Evolutionary conservation across 495 filamentous ascomycete genomes (phyloP), one percentile per base, ranked within the genome.

Genomic region (Annulohypoxylon moriforme): DNA sequence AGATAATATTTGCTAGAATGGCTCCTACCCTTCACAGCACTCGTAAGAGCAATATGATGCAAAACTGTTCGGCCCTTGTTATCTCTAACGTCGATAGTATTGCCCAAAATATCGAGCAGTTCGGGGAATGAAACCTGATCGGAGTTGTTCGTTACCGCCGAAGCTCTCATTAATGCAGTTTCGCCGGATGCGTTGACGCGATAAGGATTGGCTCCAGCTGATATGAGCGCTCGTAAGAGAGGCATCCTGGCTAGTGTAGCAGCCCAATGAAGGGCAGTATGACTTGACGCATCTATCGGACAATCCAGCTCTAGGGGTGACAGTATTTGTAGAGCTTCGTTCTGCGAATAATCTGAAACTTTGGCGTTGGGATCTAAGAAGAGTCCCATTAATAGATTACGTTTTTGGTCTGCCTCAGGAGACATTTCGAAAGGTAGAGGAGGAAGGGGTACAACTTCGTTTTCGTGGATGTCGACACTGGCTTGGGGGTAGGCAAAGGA

Each of bases 261-360:
- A n/a, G 95, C 96, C 96, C 96, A 99, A 75, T 97, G 95, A 31
- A 99, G 84, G 22, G 96, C 93, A 60, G 92, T 97, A 77, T 97
- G 94, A 22, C 89, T 89, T 60, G 92, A 92, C 4, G 88, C 83
- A 75, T 99, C 96, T 61, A 99, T 89, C 8, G 96, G 95, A 29
- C 93, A 87, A 75, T 99, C 96, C 29, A 98, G 87, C 61, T 98
- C 94, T 24, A 91, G 84, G 0, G 91, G 88, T n/a, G 89, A 89
- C 58, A 99, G 82, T 33, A 78, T 82, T 56, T 82, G 83, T 13
- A 89, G 73, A 33, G 80, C 77, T 25, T 81, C 79, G 10, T 80
- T 79, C 34, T 81, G 78, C 0, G 81, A 66, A 60, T 81, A 79
- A 55, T 91, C 89, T 6, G 86, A 80, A 18, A 93, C 85, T 25